phyloP scores from a whole-genome alignment of 2,329 filamentous ascomycete genomes.

The Dothistroma septosporum region DNA sequence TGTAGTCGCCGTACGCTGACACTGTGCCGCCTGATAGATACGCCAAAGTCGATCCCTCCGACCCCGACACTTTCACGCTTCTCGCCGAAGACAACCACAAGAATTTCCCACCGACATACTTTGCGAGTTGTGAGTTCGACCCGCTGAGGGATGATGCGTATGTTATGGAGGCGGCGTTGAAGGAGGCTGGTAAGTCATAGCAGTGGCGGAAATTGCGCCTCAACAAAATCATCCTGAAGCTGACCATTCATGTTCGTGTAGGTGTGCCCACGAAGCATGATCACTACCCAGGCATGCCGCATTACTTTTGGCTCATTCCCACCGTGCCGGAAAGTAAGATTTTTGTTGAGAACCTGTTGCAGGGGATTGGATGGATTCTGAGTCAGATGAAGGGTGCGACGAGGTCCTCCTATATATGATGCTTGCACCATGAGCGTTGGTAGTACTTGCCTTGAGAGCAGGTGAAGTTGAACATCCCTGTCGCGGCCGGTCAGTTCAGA shows the following conservation, averaged over 20 bases:
- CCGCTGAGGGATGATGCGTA: constrained; percentile 49
- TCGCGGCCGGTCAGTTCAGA: too few relatives aligned
- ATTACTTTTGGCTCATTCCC: constrained; percentile 38
- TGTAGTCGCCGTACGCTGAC: too few relatives aligned
- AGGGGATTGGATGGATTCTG: constrained; percentile 18
- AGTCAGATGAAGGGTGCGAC: background rate
- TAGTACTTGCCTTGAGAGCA: background rate
- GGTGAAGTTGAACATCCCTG: too few relatives aligned
- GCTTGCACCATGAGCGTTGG: background rate
- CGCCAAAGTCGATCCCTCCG: constrained; percentile 20
- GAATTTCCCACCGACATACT: constrained; percentile 45
- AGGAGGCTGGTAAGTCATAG: constrained; percentile 36
- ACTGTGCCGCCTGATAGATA: constrained; percentile 1
- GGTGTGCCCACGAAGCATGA: constrained; percentile 44
- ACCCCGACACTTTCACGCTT: constrained; percentile 20
- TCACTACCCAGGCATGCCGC: constrained; percentile 31
- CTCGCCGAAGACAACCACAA: constrained; percentile 22
- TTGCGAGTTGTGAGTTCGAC: constrained; percentile 51
- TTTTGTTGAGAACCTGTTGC: constrained; percentile 17
- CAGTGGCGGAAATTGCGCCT: background rate
- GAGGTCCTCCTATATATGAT: background rate
- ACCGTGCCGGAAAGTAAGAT: constrained; percentile 13
- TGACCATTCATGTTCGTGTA: background rate
- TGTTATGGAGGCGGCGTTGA: constrained; percentile 48
- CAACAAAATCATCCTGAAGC: background rate